Evolutionary conservation across 2,329 filamentous ascomycete genomes (phyloP), one percentile per base, ranked within the genome.

Genomic region (Sodiomyces alkalinus): DNA sequence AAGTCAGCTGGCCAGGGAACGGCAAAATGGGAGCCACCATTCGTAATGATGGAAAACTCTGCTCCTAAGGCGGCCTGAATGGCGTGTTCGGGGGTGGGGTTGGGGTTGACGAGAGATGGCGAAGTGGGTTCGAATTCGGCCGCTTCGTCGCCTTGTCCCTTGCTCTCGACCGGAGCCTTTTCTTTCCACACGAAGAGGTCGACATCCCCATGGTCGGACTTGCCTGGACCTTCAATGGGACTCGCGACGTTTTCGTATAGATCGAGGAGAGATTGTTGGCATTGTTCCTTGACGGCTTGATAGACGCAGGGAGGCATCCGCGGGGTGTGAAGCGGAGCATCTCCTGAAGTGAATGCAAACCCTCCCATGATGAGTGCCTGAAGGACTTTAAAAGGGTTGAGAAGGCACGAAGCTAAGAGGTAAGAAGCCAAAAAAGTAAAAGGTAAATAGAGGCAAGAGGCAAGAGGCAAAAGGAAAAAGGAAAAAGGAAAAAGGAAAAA

Each of bases 181-280:
- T n/a, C 14, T 24, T 12, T 26, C 0, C 56, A 53, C 2, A 81
- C 62, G 2, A 83, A 48, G 33, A 86, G 59, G 48, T 90, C 81
- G 20, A 92, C 54, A 38, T 90, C 82, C 13, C 81, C 82, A 41
- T 71, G 65, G 39, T 73, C 67, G 0, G 38, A 22, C 48, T 90
- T 90, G 1, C 47, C 73, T 0, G 80, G 80, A 0, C 68, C 76
- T 39, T 83, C 77, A 17, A 76, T 65, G 0, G 79, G 73, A 0
- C 64, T 60, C 1, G 59, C 63, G 4, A 79, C 69, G 6, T 52
- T 54, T 0, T 51, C 30, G 39, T 69, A 82, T 4, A 75, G 49
- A 2, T 53, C 40, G 1, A 51, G 47, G 0, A 80, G 60, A 2
- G 60, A 46, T 0, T 43, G 32, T 16, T 60, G 52, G 34, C 63